Conservation (phyloP, 805 yeast genomes). For the Starmerella bacillaris region DNA sequence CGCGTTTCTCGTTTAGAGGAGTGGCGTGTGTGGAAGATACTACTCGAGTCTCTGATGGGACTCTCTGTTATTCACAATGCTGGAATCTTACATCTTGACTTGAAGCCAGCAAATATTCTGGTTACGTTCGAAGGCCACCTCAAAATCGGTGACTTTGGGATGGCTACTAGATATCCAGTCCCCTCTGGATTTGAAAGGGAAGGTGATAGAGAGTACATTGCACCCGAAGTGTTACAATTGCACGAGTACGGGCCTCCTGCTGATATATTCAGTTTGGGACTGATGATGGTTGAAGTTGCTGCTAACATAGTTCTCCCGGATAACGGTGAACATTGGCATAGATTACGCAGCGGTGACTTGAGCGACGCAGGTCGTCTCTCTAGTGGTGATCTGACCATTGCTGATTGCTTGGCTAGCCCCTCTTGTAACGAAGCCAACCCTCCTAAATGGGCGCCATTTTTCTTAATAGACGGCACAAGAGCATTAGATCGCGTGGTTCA, state of each 20-base stretch:
- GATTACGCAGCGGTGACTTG: slow-evolving; percentile 81
- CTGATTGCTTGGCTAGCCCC: slow-evolving; percentile 4
- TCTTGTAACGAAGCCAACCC: slow-evolving; percentile 1
- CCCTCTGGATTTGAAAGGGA: slow-evolving; percentile 58
- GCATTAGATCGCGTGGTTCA: slow-evolving; percentile 63
- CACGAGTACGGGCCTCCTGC: slow-evolving; percentile 81
- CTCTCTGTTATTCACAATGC: slow-evolving; percentile 60
- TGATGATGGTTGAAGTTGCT: slow-evolving; percentile 86
- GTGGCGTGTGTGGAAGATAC: slow-evolving; percentile 93
- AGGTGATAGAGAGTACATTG: slow-evolving; percentile 94
- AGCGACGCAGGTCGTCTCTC: slow-evolving; percentile 77
- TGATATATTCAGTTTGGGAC: slow-evolving; percentile 84
- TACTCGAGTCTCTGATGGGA: slow-evolving; percentile 65
- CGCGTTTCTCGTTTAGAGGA: slow-evolving; percentile 69
- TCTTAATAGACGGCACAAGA: slow-evolving; percentile 52
- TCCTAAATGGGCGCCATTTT: slow-evolving; percentile 77
- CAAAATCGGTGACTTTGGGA: slow-evolving; percentile 92
- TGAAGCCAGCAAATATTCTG: slow-evolving; percentile 89
- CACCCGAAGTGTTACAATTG: slow-evolving; percentile 78
- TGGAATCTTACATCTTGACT: slow-evolving; percentile 67
- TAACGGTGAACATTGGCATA: slow-evolving; percentile 93
- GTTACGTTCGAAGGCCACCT: slow-evolving; percentile 86
- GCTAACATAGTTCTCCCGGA: slow-evolving; percentile 90
- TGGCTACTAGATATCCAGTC: slow-evolving; percentile 66
- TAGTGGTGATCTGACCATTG: slow-evolving; percentile 40